These are phyloP conservation scores for Globisporangium mamillatum DNA, from an alignment of 352 stramenopile species.

Conservation along the genomic window DNA sequence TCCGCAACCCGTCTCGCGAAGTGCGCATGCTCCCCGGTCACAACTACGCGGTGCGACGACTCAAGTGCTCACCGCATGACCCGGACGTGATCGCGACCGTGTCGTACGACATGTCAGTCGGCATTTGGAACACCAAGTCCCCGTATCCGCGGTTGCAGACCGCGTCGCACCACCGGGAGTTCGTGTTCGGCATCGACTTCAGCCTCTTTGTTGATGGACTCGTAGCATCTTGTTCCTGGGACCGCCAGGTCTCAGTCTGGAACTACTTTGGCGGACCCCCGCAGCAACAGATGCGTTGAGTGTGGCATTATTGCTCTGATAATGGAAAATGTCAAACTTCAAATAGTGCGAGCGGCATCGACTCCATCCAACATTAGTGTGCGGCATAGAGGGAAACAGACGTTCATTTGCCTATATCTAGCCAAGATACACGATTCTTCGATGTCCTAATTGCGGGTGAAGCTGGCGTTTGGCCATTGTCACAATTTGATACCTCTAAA, in stretches of 20 bases:
- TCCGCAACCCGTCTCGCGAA: slow-evolving; percentile 65
- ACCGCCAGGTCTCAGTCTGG: slow-evolving; percentile 71
- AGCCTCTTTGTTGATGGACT: slow-evolving; percentile 79
- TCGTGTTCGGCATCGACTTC: slow-evolving; percentile 86
- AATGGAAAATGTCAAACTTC: neutral
- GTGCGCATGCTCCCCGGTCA: slow-evolving; percentile 76
- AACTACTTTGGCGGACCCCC: slow-evolving; percentile 78
- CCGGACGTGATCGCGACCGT: slow-evolving; percentile 73
- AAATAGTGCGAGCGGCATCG: neutral
- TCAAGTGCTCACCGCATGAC: slow-evolving; percentile 88
- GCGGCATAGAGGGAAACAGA: no score
- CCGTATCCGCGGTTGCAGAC: slow-evolving; percentile 75
- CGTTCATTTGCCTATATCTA: no score
- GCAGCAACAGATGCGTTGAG: slow-evolving; percentile 18
- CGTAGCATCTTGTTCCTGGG: slow-evolving; percentile 78
- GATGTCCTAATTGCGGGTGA: no score
- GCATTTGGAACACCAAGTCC: slow-evolving; percentile 85
- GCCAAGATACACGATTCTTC: no score
- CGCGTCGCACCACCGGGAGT: slow-evolving; percentile 82
- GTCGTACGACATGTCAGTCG: slow-evolving; percentile 91
- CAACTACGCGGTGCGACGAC: slow-evolving; percentile 73
- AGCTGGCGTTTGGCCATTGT: no score
- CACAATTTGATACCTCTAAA: neutral
- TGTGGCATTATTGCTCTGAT: neutral
- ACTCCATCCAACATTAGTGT: neutral